Conservation (phyloP, 1,284 basidiomycete species). For the Exsudoporus floridanus region DNA sequence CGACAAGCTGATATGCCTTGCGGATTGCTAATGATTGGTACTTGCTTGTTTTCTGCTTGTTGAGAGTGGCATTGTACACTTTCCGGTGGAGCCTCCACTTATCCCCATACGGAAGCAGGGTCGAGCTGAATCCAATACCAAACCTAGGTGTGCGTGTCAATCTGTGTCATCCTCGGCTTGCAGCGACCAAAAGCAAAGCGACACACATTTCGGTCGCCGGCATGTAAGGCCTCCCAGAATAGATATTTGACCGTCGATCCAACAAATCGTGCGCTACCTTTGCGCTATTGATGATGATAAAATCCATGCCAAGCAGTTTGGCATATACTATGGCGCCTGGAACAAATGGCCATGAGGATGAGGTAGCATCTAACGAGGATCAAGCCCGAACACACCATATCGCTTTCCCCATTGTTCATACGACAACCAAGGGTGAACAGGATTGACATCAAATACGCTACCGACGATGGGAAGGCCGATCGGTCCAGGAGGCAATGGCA, state of each 20-base stretch:
- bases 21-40: slow-evolving; percentile 20
- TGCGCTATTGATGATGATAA: slow-evolving; percentile 42
- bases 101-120: slow-evolving; percentile 27
- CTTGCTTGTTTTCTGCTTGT: slow-evolving; percentile 8
- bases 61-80: slow-evolving; percentile 22
- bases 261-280: slow-evolving; percentile 41
- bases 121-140: slow-evolving; percentile 33
- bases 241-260: slow-evolving; percentile 42
- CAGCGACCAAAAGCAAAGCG: not conserved
- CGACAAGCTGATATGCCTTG: slow-evolving; percentile 25
- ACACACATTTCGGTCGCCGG: slow-evolving; percentile 24
- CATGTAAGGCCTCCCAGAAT: slow-evolving; percentile 42
- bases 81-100: slow-evolving; percentile 29
- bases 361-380: not conserved
- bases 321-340: slow-evolving; percentile 39
- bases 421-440: slow-evolving; percentile 27
- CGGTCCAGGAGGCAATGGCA: slow-evolving; percentile 33
- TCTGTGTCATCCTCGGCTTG: not conserved
- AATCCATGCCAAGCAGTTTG: slow-evolving; percentile 36
- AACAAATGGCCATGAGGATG: not conserved
- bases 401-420: slow-evolving; percentile 33
- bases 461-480: slow-evolving; percentile 31
- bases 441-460: slow-evolving; percentile 21
- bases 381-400: slow-evolving; percentile 22
- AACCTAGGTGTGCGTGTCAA: slow-evolving; percentile 24